Evolutionary conservation across 768 basidiomycete species (phyloP).

Genomic region (Pleurotus platypus): DNA sequence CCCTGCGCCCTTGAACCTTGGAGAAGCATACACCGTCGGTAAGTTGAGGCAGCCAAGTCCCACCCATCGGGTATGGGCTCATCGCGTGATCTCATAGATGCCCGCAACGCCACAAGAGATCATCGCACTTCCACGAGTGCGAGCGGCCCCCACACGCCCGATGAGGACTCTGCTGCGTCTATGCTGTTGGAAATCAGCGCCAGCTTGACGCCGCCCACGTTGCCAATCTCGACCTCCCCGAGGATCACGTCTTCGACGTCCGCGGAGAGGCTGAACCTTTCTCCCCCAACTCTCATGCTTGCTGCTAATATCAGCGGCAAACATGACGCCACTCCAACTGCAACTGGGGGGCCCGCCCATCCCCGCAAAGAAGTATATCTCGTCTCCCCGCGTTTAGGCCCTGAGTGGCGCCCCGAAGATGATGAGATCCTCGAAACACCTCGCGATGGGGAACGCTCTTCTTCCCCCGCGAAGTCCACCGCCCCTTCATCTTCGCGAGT

Average conservation of each 20-base stretch:
- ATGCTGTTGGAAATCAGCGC: constrained; percentile 62
- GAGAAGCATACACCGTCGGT: constrained; percentile 15
- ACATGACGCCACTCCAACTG: neutral
- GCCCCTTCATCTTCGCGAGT: neutral
- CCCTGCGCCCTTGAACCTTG: constrained; percentile 40
- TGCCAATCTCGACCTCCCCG: neutral
- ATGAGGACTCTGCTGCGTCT: constrained; percentile 70
- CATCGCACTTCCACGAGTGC: constrained; percentile 18
- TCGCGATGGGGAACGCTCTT: neutral
- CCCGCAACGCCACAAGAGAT: constrained; percentile 15
- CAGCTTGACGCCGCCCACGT: constrained; percentile 29
- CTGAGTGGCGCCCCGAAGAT: neutral
- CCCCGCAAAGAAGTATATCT: neutral
- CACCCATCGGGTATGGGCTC: constrained; percentile 6
- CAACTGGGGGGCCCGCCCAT: neutral
- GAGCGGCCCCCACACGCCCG: constrained; percentile 39
- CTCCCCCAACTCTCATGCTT: constrained; percentile 1
- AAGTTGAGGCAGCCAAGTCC: constrained; percentile 9
- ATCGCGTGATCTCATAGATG: constrained; percentile 3
- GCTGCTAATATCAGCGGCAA: neutral
- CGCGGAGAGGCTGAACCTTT: constrained; percentile 3
- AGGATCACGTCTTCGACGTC: constrained; percentile 1
- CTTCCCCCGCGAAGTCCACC: neutral
- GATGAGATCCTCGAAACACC: neutral
- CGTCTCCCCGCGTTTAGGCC: neutral